Conservation (phyloP, 1,139 yeast genomes). For the Blastobotrys persicus region DNA sequence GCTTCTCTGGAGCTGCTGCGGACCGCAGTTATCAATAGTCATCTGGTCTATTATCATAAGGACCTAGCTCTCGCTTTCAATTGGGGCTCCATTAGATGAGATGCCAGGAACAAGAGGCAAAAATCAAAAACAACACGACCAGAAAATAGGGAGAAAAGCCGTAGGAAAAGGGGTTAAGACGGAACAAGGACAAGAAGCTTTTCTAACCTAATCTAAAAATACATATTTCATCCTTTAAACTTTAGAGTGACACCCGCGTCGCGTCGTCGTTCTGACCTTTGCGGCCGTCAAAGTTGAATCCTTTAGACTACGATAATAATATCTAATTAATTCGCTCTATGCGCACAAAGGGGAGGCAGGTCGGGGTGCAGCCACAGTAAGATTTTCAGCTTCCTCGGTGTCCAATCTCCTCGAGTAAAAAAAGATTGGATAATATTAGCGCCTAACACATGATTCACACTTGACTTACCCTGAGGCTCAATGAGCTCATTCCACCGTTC, state of each 20-base stretch:
- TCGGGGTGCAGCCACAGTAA: no score
- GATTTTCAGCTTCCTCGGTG: no score
- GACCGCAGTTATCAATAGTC: background rate
- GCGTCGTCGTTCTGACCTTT: background rate
- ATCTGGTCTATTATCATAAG: background rate
- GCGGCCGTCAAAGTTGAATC: no score
- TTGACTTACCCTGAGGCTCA: no score
- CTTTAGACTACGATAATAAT: no score
- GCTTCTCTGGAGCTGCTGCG: background rate
- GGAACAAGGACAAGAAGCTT: background rate
- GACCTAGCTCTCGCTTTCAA: background rate
- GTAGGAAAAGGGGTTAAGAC: background rate
- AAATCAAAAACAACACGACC: background rate
- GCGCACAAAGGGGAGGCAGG: no score
- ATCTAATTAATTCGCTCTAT: no score
- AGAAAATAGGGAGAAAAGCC: background rate
- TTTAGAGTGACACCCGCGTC: background rate
- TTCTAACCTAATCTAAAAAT: background rate
- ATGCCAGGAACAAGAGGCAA: background rate
- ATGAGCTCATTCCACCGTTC: no score
- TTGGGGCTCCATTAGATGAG: background rate
- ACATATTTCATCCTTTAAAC: background rate
- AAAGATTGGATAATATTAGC: no score
- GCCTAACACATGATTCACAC: no score
- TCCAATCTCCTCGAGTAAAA: no score